Conservation (phyloP, 305 asterid species). For the Fraxinus platypoda region DNA sequence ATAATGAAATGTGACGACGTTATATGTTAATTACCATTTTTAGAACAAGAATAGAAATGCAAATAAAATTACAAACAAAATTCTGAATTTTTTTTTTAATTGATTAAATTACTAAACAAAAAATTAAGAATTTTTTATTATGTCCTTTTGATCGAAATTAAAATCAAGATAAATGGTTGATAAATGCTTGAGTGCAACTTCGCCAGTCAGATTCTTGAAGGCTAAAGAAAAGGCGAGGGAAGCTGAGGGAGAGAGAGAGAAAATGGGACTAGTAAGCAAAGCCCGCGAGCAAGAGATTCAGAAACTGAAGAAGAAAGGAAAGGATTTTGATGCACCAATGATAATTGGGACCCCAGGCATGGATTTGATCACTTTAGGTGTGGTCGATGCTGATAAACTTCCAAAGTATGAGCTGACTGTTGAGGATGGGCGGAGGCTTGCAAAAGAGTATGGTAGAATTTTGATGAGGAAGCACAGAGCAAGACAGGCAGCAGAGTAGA, state of each 20-base stretch:
- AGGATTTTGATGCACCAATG: conserved; percentile 45
- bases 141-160: too few species aligned
- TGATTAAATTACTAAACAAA: too few species aligned
- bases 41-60: too few species aligned
- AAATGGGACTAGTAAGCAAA: conserved; percentile 74
- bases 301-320: conserved; percentile 52
- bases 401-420: conserved; percentile 75
- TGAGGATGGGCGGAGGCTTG: conserved; percentile 77
- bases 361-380: conserved; percentile 66
- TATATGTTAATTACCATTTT: too few species aligned
- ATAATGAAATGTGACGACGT: too few species aligned
- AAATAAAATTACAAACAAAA: too few species aligned
- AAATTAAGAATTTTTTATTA: too few species aligned
- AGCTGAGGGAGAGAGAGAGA: conserved; percentile 57
- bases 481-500: conserved; percentile 72
- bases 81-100: too few species aligned
- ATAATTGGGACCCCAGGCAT: conserved; percentile 74
- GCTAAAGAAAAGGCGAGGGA: conserved; percentile 72
- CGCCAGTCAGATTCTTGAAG: conserved; percentile 67
- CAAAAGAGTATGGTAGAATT: conserved; percentile 80
- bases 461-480: conserved; percentile 87
- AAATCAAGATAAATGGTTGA: conserved; percentile 41
- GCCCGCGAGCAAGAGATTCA: conserved; percentile 57
- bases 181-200: conserved; percentile 57
- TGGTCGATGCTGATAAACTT: conserved; percentile 75